Base-by-base conservation (phyloP, 2,329 filamentous ascomycete species). In the Karstenula rhodostoma region DNA sequence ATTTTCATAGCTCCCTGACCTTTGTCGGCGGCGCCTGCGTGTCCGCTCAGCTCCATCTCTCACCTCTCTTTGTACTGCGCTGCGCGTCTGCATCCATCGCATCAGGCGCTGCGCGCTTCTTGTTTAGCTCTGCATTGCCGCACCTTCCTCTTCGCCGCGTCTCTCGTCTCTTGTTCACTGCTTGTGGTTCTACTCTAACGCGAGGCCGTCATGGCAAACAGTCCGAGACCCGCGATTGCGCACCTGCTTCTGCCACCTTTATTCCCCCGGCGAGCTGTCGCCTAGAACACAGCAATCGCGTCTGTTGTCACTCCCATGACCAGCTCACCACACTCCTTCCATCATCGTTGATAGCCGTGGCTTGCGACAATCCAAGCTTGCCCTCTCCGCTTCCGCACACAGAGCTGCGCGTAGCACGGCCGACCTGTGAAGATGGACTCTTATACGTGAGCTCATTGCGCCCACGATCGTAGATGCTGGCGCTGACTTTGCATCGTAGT, bases 121-220 rank as follows among this genome's bases (percentile, higher is more conserved):
- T 77, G 68, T 72, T 65, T 29, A 64, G 62, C 35, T 64, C 54
- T 67, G 64, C 56, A 59, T 58, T 62, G 50, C 54, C 67, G 56
- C 64, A 52, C 66, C 67, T 61, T 74, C 64, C 67, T 69, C 64
- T 61, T 73, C 67, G 60, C 66, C 70, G 62, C 67, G 59, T 68
- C 62, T 70, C 61, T 69, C 64, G 59, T 69, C 64, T 66, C 62
- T 71, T 70, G 64, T 69, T 72, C 65, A 63, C 75, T 67, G 62
- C 68, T 71, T 73, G 72, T 75, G 67, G 63, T 73, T 66, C 71
- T 69, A 61, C 66, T 78, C 77, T 79, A 74, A 79, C 77, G 60
- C 72, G 72, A 71, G 64, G 75, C 73, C 76, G 68, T 75, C 66
- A 73, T 77, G 77, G 78, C 77, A 79, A 79, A 79, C 76, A 79